Percentiles rank a stretch among this genome's conserved stretches.
Evolutionary conservation across 768 basidiomycete species (phyloP).

Genomic region (Dioszegia aurantiaca): DNA sequence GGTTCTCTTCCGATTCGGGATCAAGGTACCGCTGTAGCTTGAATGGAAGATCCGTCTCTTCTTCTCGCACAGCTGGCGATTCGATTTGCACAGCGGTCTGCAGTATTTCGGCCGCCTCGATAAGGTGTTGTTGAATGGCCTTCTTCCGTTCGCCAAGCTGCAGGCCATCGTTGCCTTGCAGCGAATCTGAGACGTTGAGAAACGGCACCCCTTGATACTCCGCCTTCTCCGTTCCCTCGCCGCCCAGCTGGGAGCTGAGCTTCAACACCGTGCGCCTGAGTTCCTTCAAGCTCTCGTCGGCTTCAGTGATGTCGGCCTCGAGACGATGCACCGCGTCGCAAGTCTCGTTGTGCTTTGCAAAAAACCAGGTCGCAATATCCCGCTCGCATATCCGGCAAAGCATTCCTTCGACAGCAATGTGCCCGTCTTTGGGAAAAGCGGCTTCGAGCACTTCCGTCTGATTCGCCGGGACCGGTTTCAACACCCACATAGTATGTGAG

Average conservation of each 20-base stretch:
- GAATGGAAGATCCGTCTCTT: constrained; percentile 77
- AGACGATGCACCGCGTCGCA: constrained; percentile 93
- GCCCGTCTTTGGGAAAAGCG: constrained; percentile 65
- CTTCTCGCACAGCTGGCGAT: constrained; percentile 84
- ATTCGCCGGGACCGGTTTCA: constrained; percentile 59
- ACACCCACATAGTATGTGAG: constrained; percentile 98
- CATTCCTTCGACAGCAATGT: constrained; percentile 76
- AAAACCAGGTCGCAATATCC: constrained; percentile 97
- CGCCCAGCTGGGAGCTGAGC: constrained; percentile 62
- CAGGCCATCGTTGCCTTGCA: constrained; percentile 31
- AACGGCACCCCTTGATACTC: constrained; percentile 45
- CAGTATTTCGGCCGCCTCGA: constrained; percentile 82
- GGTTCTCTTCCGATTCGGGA: constrained; percentile 80
- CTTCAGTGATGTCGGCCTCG: constrained; percentile 89
- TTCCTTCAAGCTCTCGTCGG: constrained; percentile 88
- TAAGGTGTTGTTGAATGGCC: constrained; percentile 64
- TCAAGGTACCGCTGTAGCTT: constrained; percentile 88
- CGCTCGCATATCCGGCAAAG: constrained; percentile 97
- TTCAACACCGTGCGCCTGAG: constrained; percentile 81
- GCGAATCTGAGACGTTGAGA: constrained; percentile 36
- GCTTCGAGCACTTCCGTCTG: constrained; percentile 31
- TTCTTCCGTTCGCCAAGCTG: constrained; percentile 40
- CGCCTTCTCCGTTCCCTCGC: constrained; percentile 56
- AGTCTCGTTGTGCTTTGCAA: constrained; percentile 99
- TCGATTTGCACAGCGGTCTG: constrained; percentile 75